Evolutionary conservation across 2,329 filamentous ascomycete genomes (phyloP).

Genomic region (Phoma sp.): DNA sequence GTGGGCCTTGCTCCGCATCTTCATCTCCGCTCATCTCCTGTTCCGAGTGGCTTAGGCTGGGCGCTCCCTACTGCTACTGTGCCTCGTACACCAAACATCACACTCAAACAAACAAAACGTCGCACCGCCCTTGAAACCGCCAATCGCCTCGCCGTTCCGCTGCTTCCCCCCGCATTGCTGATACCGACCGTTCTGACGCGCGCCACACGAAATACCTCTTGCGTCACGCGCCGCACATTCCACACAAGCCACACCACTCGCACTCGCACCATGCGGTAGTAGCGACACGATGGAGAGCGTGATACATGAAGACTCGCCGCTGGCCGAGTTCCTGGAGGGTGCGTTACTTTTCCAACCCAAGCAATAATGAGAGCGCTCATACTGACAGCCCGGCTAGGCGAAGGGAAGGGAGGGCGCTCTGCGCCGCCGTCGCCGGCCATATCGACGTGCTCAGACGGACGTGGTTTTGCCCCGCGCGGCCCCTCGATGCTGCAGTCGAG

Average conservation of each 20-base stretch:
- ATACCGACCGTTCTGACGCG: not conserved
- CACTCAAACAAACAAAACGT: not conserved
- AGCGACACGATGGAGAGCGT: conserved; percentile 75
- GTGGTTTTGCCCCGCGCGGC: conserved; percentile 58
- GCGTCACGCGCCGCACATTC: conserved; percentile 21
- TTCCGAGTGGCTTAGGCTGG: conserved; percentile 19
- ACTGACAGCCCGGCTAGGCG: conserved; percentile 39
- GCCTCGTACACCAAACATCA: not conserved
- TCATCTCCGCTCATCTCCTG: conserved; percentile 28
- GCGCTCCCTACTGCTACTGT: conserved; percentile 16
- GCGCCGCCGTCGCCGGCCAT: conserved; percentile 30
- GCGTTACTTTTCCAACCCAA: conserved; percentile 14
- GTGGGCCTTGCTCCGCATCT: conserved; percentile 16
- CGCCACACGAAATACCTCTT: not conserved
- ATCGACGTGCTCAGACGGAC: conserved; percentile 22
- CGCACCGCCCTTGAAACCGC: not conserved
- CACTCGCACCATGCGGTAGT: conserved; percentile 37
- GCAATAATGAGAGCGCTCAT: conserved; percentile 1
- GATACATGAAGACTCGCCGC: conserved; percentile 82
- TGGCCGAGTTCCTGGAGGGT: conserved; percentile 92
- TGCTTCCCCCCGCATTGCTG: conserved; percentile 11
- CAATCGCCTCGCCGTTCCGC: conserved; percentile 6
- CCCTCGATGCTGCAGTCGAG: conserved; percentile 56
- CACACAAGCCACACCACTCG: conserved; percentile 24
- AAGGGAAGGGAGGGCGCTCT: conserved; percentile 37